Evolutionary conservation across 306 rosid genomes (phyloP).

Genomic region (Rosa lucieae): DNA sequence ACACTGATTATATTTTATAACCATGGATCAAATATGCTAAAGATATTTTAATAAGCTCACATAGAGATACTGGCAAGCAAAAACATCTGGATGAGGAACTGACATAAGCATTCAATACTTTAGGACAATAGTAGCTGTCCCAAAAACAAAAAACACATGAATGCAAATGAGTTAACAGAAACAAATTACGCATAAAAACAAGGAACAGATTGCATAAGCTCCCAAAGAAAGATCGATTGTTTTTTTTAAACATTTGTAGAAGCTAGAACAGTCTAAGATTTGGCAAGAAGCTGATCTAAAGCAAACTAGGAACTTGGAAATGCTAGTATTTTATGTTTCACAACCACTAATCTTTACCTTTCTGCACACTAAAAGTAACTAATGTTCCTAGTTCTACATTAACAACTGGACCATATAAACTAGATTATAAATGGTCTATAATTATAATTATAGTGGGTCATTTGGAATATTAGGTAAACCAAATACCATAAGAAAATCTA

Average conservation of each 20-base stretch:
- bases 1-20: background rate
- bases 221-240: background rate
- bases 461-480: constrained; percentile 7
- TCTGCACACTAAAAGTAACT: background rate
- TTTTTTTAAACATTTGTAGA: background rate
- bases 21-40: background rate
- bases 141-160: background rate
- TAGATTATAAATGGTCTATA: background rate
- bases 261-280: background rate
- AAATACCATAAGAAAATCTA: background rate
- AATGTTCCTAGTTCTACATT: background rate
- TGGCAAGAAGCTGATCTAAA: constrained; percentile 1
- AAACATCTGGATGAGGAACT: background rate
- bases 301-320: background rate
- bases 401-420: constrained; percentile 7
- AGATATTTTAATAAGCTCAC: background rate
- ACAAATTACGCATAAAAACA: background rate
- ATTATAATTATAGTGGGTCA: background rate
- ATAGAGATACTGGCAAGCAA: background rate
- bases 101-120: background rate
- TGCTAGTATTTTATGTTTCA: background rate
- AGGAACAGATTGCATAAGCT: background rate
- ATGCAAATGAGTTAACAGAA: background rate
- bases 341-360: background rate
- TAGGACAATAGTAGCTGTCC: constrained; percentile 1